These are phyloP conservation scores for Pichia inconspicua DNA, from an alignment of 1,139 yeast genomes.

Conservation along the genomic window DNA sequence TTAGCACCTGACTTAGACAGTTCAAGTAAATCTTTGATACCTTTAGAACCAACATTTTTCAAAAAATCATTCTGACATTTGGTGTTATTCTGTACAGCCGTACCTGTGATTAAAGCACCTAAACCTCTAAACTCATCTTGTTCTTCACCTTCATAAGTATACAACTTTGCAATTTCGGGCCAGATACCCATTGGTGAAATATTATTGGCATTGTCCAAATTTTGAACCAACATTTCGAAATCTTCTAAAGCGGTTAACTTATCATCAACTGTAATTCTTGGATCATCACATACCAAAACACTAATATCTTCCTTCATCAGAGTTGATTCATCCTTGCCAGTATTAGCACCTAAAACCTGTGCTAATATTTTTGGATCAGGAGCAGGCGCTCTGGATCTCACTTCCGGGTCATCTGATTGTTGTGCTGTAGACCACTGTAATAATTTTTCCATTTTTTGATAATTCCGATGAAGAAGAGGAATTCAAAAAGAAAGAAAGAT, in stretches of 20 bases:
- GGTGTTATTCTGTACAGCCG: conserved; percentile 87
- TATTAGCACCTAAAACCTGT: conserved; percentile 61
- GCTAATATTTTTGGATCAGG: conserved; percentile 75
- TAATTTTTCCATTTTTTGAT: conserved; percentile 66
- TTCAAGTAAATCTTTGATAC: conserved; percentile 9
- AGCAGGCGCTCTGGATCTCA: conserved; percentile 49
- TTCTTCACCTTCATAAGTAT: conserved; percentile 42
- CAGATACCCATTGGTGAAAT: conserved; percentile 78
- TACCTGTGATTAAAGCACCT: conserved; percentile 74
- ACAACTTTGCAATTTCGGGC: conserved; percentile 37
- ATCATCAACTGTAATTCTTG: conserved; percentile 55
- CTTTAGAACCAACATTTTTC: conserved; percentile 32
- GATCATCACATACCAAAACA: conserved; percentile 44
- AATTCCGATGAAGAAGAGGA: no score
- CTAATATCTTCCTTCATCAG: conserved; percentile 69
- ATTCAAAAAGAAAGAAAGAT: no score
- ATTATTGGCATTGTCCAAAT: conserved; percentile 90
- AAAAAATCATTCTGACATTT: conserved; percentile 60
- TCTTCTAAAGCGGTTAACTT: conserved; percentile 66
- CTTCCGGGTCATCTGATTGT: conserved; percentile 60
- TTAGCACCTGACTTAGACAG: conserved; percentile 10
- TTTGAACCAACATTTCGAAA: conserved; percentile 90
- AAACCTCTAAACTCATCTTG: conserved; percentile 44
- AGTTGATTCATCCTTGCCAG: conserved; percentile 66
- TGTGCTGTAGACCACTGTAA: conserved; percentile 88